Evolutionary conservation across 768 basidiomycete genomes (phyloP).

Genomic region (Daedaleopsis sinensis): DNA sequence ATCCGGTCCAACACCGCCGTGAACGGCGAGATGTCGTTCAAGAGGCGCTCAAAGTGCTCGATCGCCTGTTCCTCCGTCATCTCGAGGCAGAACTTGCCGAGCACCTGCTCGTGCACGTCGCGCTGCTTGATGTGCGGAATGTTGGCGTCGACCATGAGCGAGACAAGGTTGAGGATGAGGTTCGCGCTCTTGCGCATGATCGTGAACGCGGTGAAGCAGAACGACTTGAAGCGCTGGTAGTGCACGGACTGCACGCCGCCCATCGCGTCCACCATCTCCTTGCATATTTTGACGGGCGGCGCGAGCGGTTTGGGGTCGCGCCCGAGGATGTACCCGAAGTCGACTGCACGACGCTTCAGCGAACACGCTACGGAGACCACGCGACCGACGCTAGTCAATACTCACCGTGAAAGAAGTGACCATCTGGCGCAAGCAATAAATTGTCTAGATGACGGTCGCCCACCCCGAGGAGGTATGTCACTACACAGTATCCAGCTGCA

Average conservation of each 20-base stretch:
- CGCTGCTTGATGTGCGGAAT: conserved; percentile 96
- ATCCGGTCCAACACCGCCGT: conserved; percentile 93
- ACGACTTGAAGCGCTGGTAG: conserved; percentile 93
- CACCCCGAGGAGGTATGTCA: conserved; percentile 94
- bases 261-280: conserved; percentile 99
- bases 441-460: conserved; percentile 98
- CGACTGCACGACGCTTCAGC: conserved; percentile 56
- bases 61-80: conserved; percentile 96
- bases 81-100: conserved; percentile 95
- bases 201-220: conserved; percentile 97
- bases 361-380: too few relatives aligned
- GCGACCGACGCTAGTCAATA: neutral
- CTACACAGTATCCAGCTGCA: conserved; percentile 96
- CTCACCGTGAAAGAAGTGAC: conserved; percentile 95
- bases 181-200: conserved; percentile 96
- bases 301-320: conserved; percentile 98
- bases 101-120: conserved; percentile 85
- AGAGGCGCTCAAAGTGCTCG: conserved; percentile 90
- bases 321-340: conserved; percentile 98
- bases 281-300: conserved; percentile 97
- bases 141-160: conserved; percentile 96
- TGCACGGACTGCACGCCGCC: conserved; percentile 96
- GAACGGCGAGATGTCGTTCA: conserved; percentile 95
- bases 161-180: conserved; percentile 93
- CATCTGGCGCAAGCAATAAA: conserved; percentile 89